phyloP scores from a whole-genome alignment of 176 grass and related monocot species.

The Oryza rufipogon region DNA sequence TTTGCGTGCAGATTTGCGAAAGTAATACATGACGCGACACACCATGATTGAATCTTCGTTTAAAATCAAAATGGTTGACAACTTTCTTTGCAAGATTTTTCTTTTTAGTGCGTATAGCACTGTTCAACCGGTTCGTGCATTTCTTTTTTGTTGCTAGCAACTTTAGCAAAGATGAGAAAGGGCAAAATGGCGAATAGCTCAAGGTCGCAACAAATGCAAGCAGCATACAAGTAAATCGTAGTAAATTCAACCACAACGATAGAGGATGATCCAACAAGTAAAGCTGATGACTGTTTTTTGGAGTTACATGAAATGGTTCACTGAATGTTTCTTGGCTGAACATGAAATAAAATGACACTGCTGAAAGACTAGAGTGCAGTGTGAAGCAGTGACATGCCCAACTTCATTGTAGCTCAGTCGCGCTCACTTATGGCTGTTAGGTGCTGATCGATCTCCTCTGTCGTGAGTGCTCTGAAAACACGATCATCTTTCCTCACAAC shows the following conservation, averaged over 20 bases:
- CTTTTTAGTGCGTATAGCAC: too few relatives aligned
- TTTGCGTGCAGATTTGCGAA: too few relatives aligned
- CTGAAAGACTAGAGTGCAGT: constrained; percentile 15
- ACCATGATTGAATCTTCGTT: too few relatives aligned
- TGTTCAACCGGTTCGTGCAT: not conserved
- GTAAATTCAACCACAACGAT: constrained; percentile 35
- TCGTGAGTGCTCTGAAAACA: constrained; percentile 65
- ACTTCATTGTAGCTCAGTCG: constrained; percentile 46
- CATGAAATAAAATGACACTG: constrained; percentile 45
- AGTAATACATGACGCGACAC: too few relatives aligned
- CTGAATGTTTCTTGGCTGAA: constrained; percentile 31
- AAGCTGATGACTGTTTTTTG: constrained; percentile 11
- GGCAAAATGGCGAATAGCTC: not conserved
- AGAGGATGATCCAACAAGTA: constrained; percentile 34
- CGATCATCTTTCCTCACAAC: constrained; percentile 78
- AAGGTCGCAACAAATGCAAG: not conserved
- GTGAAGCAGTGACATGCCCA: not conserved
- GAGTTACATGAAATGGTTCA: constrained; percentile 42
- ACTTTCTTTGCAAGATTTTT: not conserved
- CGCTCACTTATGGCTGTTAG: constrained; percentile 94
- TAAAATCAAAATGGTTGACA: too few relatives aligned
- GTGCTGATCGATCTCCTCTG: constrained; percentile 94
- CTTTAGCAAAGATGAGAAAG: not conserved
- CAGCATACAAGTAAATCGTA: constrained; percentile 15
- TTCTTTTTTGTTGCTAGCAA: not conserved